phyloP scores from a whole-genome alignment of 1,284 basidiomycete genomes.

The Tylopilus orsonianus region DNA sequence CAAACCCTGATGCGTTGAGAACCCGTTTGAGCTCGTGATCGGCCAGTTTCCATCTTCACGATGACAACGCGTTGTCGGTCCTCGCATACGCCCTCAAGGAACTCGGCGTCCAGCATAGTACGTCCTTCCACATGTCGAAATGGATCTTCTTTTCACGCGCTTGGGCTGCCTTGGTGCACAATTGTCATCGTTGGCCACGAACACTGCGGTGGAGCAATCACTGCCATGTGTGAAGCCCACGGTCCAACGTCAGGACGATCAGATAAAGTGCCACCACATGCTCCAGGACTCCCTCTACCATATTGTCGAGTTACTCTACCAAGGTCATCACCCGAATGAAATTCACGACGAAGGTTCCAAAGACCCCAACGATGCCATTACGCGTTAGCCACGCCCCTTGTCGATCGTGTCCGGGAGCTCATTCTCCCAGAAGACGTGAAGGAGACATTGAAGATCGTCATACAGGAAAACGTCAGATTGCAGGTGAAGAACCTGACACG shows the following conservation, averaged over 20 bases:
- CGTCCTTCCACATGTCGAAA: neutral
- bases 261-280: conserved; percentile 7
- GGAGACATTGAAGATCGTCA: conserved; percentile 38
- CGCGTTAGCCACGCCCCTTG: conserved; percentile 71
- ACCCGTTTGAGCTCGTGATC: neutral
- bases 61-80: conserved; percentile 27
- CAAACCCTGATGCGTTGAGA: neutral
- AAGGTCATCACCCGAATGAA: neutral
- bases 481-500: conserved; percentile 69
- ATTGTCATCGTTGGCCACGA: conserved; percentile 31
- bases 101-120: conserved; percentile 23
- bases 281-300: conserved; percentile 22
- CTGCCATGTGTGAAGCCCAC: conserved; percentile 17
- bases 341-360: conserved; percentile 13
- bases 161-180: neutral
- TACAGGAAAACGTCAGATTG: conserved; percentile 75
- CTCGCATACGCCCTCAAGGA: conserved; percentile 19
- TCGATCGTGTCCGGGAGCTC: conserved; percentile 39
- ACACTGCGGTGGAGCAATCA: conserved; percentile 25
- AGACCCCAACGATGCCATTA: conserved; percentile 37
- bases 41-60: conserved; percentile 29
- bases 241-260: neutral
- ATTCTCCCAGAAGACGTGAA: conserved; percentile 41
- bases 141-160: neutral
- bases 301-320: neutral